Conservation (phyloP, 768 basidiomycete genomes). For the Hebeloma cylindrosporum region DNA sequence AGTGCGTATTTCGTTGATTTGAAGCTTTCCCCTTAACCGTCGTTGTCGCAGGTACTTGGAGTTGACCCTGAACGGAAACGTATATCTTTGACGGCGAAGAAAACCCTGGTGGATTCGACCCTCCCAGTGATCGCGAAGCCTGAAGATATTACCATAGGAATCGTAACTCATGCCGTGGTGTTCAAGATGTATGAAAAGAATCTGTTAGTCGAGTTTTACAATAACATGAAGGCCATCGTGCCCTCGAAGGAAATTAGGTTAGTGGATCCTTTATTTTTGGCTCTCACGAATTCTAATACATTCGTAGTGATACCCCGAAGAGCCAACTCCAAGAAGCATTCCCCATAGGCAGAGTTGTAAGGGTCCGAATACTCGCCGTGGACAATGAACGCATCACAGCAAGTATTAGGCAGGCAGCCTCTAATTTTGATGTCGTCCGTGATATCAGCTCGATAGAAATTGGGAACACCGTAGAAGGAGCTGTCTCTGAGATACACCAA, state of each 20-base stretch:
- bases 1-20: conserved; percentile 43
- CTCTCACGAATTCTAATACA: conserved; percentile 8
- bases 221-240: conserved; percentile 80
- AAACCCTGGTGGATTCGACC: conserved; percentile 79
- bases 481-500: conserved; percentile 79
- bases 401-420: conserved; percentile 79
- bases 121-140: conserved; percentile 65
- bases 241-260: conserved; percentile 83
- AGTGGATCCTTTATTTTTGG: conserved; percentile 14
- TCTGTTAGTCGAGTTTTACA: conserved; percentile 88
- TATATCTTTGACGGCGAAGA: conserved; percentile 88
- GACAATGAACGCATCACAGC: conserved; percentile 71
- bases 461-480: conserved; percentile 70
- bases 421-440: conserved; percentile 45
- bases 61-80: conserved; percentile 82
- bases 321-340: conserved; percentile 63
- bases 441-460: conserved; percentile 78
- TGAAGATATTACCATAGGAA: conserved; percentile 68
- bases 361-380: conserved; percentile 74
- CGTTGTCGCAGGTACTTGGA: conserved; percentile 60
- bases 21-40: conserved; percentile 7
- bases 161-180: conserved; percentile 78
- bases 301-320: conserved; percentile 61
- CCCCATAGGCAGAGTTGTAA: conserved; percentile 77
- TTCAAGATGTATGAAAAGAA: conserved; percentile 80